phyloP scores from a whole-genome alignment of 2,329 filamentous ascomycete genomes.

The Pseudogymnoascus sp. region DNA sequence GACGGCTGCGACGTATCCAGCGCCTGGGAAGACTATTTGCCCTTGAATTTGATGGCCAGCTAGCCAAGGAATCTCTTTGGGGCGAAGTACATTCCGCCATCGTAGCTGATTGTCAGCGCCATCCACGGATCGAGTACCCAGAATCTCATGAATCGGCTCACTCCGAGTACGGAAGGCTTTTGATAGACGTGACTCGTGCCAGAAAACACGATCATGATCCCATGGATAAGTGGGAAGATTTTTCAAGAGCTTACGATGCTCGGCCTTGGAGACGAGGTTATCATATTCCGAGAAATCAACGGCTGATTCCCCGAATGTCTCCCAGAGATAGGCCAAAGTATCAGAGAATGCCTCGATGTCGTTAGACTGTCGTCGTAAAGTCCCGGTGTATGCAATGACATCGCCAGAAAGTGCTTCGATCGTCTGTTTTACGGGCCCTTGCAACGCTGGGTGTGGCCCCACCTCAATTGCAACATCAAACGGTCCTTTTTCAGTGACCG shows the following conservation, averaged over 20 bases:
- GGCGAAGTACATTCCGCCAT: conserved; percentile 25
- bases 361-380: conserved; percentile 14
- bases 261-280: conserved; percentile 26
- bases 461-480: conserved; percentile 14
- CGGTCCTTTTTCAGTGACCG: conserved; percentile 13
- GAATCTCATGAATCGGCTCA: conserved; percentile 42
- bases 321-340: conserved; percentile 15
- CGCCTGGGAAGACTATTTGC: conserved; percentile 36
- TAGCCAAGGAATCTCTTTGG: conserved; percentile 14
- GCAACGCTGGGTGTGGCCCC: conserved; percentile 33
- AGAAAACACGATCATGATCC: conserved; percentile 45
- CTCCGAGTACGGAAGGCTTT: conserved; percentile 37
- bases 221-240: conserved; percentile 46
- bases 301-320: conserved; percentile 8
- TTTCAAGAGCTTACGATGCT: conserved; percentile 21
- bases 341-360: conserved; percentile 16
- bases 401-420: conserved; percentile 23
- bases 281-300: conserved; percentile 15
- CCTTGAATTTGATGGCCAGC: conserved; percentile 8
- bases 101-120: conserved; percentile 18
- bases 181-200: conserved; percentile 45
- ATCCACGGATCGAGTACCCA: conserved; percentile 31
- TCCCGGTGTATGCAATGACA: conserved; percentile 6
- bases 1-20: conserved; percentile 43
- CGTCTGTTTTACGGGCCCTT: conserved; percentile 29